Evolutionary conservation across 208 protist genomes (phyloP).

Genomic region (Leishmania martiniquensis): DNA sequence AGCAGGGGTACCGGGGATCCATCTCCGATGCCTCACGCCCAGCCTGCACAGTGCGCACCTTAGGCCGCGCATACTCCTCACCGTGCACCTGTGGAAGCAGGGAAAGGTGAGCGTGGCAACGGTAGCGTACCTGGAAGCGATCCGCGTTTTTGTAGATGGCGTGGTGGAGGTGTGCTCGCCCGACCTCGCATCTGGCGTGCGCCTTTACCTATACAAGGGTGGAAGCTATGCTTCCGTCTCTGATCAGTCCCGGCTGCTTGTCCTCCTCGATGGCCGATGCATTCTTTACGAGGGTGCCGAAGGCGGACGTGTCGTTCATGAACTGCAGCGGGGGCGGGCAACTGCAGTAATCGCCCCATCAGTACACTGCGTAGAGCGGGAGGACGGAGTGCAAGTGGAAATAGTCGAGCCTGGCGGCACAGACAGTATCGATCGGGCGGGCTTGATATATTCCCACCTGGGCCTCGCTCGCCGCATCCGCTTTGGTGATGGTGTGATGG

Average conservation of each 20-base stretch:
- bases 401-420: neutral
- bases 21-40: slow-evolving; percentile 8
- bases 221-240: slow-evolving; percentile 45
- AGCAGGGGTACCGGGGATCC: slow-evolving; percentile 15
- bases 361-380: slow-evolving; percentile 11
- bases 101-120: slow-evolving; percentile 22
- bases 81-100: slow-evolving; percentile 45
- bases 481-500: slow-evolving; percentile 17
- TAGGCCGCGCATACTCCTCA: slow-evolving; percentile 11
- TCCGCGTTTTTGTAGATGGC: slow-evolving; percentile 50
- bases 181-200: slow-evolving; percentile 29
- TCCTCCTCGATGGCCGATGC: slow-evolving; percentile 15
- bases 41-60: slow-evolving; percentile 2
- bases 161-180: slow-evolving; percentile 45
- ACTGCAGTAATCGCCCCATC: neutral
- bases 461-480: neutral
- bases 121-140: slow-evolving; percentile 26
- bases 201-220: slow-evolving; percentile 44
- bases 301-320: slow-evolving; percentile 1
- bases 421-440: neutral
- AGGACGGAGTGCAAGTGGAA: slow-evolving; percentile 26
- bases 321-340: slow-evolving; percentile 15
- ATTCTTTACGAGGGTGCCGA: slow-evolving; percentile 6
- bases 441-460: neutral
- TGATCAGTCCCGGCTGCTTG: neutral